These are phyloP conservation scores for Thymus quinquecostatus DNA, from an alignment of 257 asterid species.

Conservation along the genomic window DNA sequence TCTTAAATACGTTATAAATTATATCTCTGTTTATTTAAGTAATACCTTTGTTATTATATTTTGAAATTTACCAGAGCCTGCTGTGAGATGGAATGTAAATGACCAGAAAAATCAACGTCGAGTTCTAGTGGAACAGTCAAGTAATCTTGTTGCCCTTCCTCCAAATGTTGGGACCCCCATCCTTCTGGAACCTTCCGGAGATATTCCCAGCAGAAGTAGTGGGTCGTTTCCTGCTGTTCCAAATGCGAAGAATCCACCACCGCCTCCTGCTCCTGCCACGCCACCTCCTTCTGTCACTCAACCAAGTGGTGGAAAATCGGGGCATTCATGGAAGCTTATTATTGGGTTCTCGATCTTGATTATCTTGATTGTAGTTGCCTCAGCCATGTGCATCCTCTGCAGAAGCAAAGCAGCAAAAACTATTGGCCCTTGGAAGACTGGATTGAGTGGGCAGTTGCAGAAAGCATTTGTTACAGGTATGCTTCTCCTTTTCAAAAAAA, in stretches of 20 bases:
- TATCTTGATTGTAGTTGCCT: slow-evolving; percentile 44
- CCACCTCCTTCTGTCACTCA: slow-evolving; percentile 37
- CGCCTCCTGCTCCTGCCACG: slow-evolving; percentile 41
- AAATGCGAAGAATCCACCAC: slow-evolving; percentile 41
- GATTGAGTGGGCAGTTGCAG: slow-evolving; percentile 94
- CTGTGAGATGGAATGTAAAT: slow-evolving; percentile 34
- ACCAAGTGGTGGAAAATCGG: slow-evolving; percentile 35
- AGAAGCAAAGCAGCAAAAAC: slow-evolving; percentile 67
- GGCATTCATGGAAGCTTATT: slow-evolving; percentile 48
- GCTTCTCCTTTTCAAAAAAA: slow-evolving; percentile 4
- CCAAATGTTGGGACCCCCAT: slow-evolving; percentile 37
- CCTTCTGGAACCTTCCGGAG: slow-evolving; percentile 31
- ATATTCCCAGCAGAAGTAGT: slow-evolving; percentile 76
- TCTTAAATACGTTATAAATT: too few species aligned
- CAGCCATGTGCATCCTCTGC: slow-evolving; percentile 42
- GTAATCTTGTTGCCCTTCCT: slow-evolving; percentile 62
- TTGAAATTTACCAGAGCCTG: slow-evolving; percentile 42
- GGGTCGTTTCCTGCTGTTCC: slow-evolving; percentile 85
- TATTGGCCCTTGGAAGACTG: slow-evolving; percentile 87
- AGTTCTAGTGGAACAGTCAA: slow-evolving; percentile 52
- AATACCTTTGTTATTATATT: slow-evolving; percentile 25
- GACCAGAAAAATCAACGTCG: slow-evolving; percentile 49
- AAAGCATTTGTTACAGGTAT: slow-evolving; percentile 91
- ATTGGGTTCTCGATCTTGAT: slow-evolving; percentile 43
- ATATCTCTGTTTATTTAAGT: background rate